phyloP scores from a whole-genome alignment of 371 early-diverging fungal genomes.

The Mucor velutinosus region DNA sequence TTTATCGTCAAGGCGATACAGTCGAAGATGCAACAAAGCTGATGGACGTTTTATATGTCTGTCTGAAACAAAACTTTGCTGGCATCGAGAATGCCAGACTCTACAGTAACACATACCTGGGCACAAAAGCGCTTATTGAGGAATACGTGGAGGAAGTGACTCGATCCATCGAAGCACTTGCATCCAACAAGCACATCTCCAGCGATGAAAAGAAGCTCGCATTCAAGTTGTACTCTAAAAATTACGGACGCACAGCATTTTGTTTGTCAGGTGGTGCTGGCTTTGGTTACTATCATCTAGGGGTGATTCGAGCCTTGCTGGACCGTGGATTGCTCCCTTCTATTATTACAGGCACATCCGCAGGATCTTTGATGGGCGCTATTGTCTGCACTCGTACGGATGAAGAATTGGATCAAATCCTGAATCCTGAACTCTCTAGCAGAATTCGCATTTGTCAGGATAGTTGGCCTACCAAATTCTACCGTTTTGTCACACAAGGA shows the following conservation, averaged over 20 bases:
- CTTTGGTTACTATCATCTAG: conserved; percentile 83
- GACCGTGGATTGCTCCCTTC: conserved; percentile 80
- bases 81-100: conserved; percentile 79
- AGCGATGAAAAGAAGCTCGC: conserved; percentile 69
- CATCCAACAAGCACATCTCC: conserved; percentile 47
- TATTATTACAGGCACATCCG: conserved; percentile 87
- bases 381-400: conserved; percentile 80
- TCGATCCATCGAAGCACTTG: conserved; percentile 64
- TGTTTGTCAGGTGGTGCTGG: conserved; percentile 90
- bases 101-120: conserved; percentile 76
- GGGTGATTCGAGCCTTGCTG: conserved; percentile 75
- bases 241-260: conserved; percentile 88
- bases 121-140: conserved; percentile 79
- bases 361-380: conserved; percentile 81
- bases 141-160: conserved; percentile 82
- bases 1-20: conserved; percentile 34
- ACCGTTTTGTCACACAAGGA: conserved; percentile 38
- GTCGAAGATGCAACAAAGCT: conserved; percentile 38
- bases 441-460: conserved; percentile 68
- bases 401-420: conserved; percentile 69
- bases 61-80: conserved; percentile 79
- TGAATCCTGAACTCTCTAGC: conserved; percentile 63
- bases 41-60: conserved; percentile 61
- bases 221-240: conserved; percentile 72
- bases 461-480: conserved; percentile 38